These are phyloP conservation scores for Fusarium sp. DNA, from an alignment of 2,329 filamentous ascomycete species.

Conservation along the genomic window DNA sequence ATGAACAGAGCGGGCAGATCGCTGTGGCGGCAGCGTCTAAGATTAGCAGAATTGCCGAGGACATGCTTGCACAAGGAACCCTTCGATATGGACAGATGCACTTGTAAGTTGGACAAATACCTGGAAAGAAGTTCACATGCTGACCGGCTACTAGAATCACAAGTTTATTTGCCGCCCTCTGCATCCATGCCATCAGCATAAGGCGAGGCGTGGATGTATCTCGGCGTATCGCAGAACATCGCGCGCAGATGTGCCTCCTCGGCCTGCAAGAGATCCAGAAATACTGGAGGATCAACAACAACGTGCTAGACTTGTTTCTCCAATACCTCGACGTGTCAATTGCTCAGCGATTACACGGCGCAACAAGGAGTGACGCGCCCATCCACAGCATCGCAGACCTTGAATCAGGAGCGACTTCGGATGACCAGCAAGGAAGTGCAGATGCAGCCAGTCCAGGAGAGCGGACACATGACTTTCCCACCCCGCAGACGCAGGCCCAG, in stretches of 20 bases:
- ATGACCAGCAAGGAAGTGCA: background rate
- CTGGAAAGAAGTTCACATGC: background rate
- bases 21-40: conserved; percentile 49
- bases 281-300: conserved; percentile 56
- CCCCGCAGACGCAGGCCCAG: conserved; percentile 29
- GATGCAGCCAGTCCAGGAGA: background rate
- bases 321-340: conserved; percentile 54
- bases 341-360: conserved; percentile 48
- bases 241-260: conserved; percentile 53
- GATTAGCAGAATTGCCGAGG: conserved; percentile 53
- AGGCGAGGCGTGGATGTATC: conserved; percentile 48
- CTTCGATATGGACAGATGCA: conserved; percentile 54
- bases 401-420: background rate
- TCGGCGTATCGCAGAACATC: conserved; percentile 51
- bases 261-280: conserved; percentile 53
- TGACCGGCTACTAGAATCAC: conserved; percentile 45
- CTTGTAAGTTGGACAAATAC: conserved; percentile 39
- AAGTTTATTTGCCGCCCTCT: conserved; percentile 52
- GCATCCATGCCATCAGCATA: conserved; percentile 53
- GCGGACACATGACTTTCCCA: conserved; percentile 17
- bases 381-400: background rate
- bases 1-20: conserved; percentile 44
- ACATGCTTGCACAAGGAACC: conserved; percentile 51
- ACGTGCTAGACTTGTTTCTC: conserved; percentile 52
- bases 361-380: conserved; percentile 21